Percentiles rank a stretch among this genome's conserved stretches.
Conservation (phyloP, 352 stramenopile genomes). For the Phytophthora citrophthora region DNA sequence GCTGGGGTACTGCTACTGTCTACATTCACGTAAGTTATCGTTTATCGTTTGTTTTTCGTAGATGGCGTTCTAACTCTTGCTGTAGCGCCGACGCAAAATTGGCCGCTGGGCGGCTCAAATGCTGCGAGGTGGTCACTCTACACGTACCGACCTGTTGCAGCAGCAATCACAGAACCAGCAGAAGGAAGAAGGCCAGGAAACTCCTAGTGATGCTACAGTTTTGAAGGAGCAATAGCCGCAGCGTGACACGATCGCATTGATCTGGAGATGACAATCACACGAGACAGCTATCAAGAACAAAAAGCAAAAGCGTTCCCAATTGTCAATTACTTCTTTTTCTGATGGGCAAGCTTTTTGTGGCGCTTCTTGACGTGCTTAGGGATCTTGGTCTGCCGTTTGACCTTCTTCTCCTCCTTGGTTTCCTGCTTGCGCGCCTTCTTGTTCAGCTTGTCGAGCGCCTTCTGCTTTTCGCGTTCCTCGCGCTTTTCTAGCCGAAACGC, state of each 20-base stretch:
- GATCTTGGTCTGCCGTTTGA: slow-evolving; percentile 97
- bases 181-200: slow-evolving; percentile 27
- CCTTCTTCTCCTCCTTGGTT: slow-evolving; percentile 94
- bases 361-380: slow-evolving; percentile 99
- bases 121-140: slow-evolving; percentile 77
- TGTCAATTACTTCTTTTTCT: slow-evolving; percentile 63
- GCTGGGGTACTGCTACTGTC: slow-evolving; percentile 81
- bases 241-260: too few relatives aligned
- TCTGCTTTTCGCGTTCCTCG: slow-evolving; percentile 62
- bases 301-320: slow-evolving; percentile 9
- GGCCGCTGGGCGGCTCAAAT: slow-evolving; percentile 87
- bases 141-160: slow-evolving; percentile 72
- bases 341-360: slow-evolving; percentile 95
- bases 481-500: slow-evolving; percentile 87
- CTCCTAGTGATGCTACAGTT: not conserved
- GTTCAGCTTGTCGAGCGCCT: slow-evolving; percentile 61
- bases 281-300: not conserved
- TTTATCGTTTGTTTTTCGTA: not conserved
- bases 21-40: slow-evolving; percentile 81
- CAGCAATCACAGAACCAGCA: slow-evolving; percentile 42
- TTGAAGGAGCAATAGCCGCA: not conserved
- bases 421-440: slow-evolving; percentile 97
- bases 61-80: slow-evolving; percentile 5
- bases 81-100: slow-evolving; percentile 80
- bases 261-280: not conserved